phyloP scores from a whole-genome alignment of 306 rosid genomes.

The Begonia loranthoides region DNA sequence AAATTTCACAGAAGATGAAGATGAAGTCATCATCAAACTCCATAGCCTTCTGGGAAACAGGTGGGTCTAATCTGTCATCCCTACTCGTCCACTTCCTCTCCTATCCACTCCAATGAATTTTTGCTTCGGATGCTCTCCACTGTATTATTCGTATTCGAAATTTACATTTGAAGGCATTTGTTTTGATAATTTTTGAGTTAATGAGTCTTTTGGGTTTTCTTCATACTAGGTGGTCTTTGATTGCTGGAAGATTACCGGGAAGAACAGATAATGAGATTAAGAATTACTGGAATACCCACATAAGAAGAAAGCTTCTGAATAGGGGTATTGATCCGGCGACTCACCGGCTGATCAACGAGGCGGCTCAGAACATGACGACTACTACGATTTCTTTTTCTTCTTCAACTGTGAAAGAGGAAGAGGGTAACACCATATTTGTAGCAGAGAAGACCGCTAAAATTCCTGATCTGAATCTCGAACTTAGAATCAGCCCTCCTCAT shows the following conservation, averaged over 20 bases:
- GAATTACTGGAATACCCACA: slow-evolving; percentile 97
- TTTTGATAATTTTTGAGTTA: neutral
- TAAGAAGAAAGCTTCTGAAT: slow-evolving; percentile 88
- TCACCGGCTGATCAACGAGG: slow-evolving; percentile 53
- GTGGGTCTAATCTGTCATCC: slow-evolving; percentile 18
- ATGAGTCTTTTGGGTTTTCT: slow-evolving; percentile 18
- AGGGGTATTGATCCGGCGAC: slow-evolving; percentile 93
- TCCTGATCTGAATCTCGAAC: slow-evolving; percentile 84
- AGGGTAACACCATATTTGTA: slow-evolving; percentile 8
- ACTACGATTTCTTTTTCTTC: slow-evolving; percentile 40
- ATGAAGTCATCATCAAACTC: slow-evolving; percentile 94
- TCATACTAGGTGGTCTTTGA: slow-evolving; percentile 65
- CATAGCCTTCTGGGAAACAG: slow-evolving; percentile 95
- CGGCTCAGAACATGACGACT: slow-evolving; percentile 18
- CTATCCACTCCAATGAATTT: neutral
- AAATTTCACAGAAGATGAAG: slow-evolving; percentile 88
- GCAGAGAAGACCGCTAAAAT: slow-evolving; percentile 6
- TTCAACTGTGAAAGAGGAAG: slow-evolving; percentile 33
- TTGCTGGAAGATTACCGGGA: slow-evolving; percentile 88
- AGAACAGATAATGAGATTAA: slow-evolving; percentile 97
- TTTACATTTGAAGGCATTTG: too few relatives aligned
- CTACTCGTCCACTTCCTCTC: neutral
- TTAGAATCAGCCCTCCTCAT: slow-evolving; percentile 72
- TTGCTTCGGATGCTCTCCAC: neutral
- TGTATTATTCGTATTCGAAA: neutral